phyloP scores from a whole-genome alignment of 352 stramenopile species.

The Phytophthora meadii region DNA sequence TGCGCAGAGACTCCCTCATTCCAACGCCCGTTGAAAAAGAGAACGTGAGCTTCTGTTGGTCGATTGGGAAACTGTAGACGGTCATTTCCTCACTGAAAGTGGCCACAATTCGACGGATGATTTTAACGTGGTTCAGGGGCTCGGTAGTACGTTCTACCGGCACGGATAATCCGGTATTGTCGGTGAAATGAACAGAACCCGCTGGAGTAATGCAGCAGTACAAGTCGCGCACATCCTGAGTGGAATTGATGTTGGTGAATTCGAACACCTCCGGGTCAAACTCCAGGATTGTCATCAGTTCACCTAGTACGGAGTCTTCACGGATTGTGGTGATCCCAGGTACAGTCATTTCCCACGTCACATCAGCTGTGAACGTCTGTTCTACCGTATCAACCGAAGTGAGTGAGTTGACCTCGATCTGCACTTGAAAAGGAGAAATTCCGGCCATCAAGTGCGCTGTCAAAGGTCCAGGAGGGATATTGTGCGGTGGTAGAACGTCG shows the following conservation, averaged over 20 bases:
- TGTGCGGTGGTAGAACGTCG: background rate
- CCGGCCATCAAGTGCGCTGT: background rate
- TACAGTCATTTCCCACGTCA: background rate
- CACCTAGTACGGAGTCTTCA: background rate
- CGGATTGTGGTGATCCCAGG: background rate
- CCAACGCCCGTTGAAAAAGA: constrained; percentile 45
- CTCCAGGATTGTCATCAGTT: background rate
- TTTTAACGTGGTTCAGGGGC: background rate
- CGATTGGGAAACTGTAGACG: constrained; percentile 61
- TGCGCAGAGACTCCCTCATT: constrained; percentile 39
- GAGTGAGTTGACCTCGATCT: background rate
- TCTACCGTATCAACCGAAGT: background rate
- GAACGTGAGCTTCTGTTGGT: constrained; percentile 68
- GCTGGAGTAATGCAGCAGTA: background rate
- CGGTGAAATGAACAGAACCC: background rate
- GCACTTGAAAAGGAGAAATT: background rate
- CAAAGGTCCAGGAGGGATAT: background rate
- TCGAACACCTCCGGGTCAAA: background rate
- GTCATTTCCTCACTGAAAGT: constrained; percentile 52
- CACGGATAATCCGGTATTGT: background rate
- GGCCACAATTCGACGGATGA: background rate
- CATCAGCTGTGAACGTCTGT: background rate
- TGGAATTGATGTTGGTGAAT: background rate
- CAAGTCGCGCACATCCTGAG: background rate
- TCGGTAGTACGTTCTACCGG: background rate